Evolutionary conservation across 176 grass and related monocot genomes (phyloP).

Genomic region (Metroxylon sagu): DNA sequence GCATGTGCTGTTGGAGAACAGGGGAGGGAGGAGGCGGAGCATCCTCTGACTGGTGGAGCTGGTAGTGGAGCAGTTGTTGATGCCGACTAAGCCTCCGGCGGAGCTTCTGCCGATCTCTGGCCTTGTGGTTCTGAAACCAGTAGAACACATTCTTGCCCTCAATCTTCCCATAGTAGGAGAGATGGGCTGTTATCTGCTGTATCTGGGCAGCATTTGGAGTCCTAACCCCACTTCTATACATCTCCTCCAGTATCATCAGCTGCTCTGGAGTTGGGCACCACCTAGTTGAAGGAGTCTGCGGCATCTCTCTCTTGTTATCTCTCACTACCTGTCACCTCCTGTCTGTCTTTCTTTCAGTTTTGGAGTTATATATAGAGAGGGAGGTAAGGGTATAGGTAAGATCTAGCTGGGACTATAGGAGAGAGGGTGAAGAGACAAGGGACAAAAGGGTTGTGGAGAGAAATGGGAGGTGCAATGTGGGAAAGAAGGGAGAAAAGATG

Average conservation of each 20-base stretch:
- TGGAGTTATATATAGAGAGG: constrained; percentile 32
- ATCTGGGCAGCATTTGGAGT: constrained; percentile 77
- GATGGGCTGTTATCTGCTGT: constrained; percentile 84
- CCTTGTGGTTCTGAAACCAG: constrained; percentile 98
- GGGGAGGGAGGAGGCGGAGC: too few species aligned
- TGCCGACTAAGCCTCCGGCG: constrained; percentile 54
- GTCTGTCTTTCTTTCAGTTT: not conserved
- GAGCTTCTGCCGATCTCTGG: constrained; percentile 68
- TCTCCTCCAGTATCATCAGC: constrained; percentile 84
- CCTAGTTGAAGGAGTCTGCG: constrained; percentile 77
- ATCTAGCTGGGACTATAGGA: not conserved
- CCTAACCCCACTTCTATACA: constrained; percentile 69
- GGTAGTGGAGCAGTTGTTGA: constrained; percentile 27
- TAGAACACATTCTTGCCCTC: constrained; percentile 97
- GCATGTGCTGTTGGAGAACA: too few species aligned
- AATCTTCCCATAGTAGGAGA: constrained; percentile 73
- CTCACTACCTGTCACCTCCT: not conserved
- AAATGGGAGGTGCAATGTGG: not conserved
- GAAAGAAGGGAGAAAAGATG: constrained; percentile 3
- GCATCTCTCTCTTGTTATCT: constrained; percentile 29
- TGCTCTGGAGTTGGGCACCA: constrained; percentile 87
- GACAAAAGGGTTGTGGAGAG: constrained; percentile 22
- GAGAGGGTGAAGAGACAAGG: constrained; percentile 20
- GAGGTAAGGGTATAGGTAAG: constrained; percentile 1
- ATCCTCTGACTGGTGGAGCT: constrained; percentile 3